phyloP scores from a whole-genome alignment of 2,329 filamentous ascomycete genomes.

The Graphiopsis chlorocephala region DNA sequence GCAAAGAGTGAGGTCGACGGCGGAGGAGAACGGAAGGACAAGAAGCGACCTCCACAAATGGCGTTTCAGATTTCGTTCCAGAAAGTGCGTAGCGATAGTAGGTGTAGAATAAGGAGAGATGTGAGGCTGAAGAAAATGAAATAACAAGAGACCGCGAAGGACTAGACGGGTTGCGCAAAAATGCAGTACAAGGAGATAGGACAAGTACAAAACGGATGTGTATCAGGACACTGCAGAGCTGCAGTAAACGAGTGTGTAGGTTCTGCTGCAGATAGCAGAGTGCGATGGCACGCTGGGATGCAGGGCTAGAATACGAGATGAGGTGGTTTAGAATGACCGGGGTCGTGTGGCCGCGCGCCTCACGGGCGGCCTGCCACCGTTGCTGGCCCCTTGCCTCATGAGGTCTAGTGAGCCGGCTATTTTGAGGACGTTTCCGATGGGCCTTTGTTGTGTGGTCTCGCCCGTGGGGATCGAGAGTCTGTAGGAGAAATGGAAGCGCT shows the following conservation, averaged over 20 bases:
- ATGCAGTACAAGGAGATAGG: not conserved
- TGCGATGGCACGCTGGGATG: constrained; percentile 11
- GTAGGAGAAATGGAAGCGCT: not conserved
- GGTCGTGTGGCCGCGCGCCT: constrained; percentile 12
- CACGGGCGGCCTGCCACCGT: constrained; percentile 5
- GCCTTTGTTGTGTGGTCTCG: constrained; percentile 10
- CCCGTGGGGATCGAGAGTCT: constrained; percentile 9
- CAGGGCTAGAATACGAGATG: constrained; percentile 16
- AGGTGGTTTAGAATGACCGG: constrained; percentile 12
- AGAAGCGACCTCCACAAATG: constrained; percentile 10
- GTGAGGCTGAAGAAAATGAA: not conserved
- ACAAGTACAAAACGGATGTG: constrained; percentile 8
- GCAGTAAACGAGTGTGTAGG: constrained; percentile 12
- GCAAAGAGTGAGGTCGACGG: not conserved
- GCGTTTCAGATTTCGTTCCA: constrained; percentile 11
- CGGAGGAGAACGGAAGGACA: not conserved
- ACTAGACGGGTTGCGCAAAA: not conserved
- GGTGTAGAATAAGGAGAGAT: not conserved
- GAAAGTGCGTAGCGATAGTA: constrained; percentile 11
- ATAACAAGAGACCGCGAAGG: not conserved
- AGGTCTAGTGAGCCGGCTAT: constrained; percentile 5
- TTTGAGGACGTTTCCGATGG: constrained; percentile 6
- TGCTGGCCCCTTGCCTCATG: constrained; percentile 11
- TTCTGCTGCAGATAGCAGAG: constrained; percentile 8
- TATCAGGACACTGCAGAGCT: not conserved